Percentiles rank a stretch among this genome's conserved stretches.
Conservation (phyloP, 257 asterid species). For the Leonotis leonurus region DNA sequence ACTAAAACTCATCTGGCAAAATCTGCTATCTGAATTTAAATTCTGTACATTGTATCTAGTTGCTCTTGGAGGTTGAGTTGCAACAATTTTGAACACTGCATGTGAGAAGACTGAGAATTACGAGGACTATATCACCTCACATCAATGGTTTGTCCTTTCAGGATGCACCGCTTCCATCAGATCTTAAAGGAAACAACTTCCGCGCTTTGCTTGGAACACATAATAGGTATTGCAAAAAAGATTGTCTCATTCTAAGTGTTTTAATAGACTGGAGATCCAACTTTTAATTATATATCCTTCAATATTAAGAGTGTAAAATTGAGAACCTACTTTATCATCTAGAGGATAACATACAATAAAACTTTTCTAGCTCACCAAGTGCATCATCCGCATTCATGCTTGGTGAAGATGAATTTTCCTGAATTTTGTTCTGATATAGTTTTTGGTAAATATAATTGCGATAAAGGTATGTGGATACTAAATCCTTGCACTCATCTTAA, state of each 20-base stretch:
- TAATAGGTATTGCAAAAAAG: constrained; percentile 53
- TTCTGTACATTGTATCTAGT: neutral
- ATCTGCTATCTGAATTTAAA: neutral
- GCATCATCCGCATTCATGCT: neutral
- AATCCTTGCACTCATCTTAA: neutral
- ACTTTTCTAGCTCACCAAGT: neutral
- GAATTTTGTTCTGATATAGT: neutral
- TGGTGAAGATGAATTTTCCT: neutral
- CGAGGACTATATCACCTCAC: constrained; percentile 18
- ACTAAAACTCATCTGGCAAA: neutral
- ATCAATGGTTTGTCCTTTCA: constrained; percentile 26
- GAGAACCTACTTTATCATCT: constrained; percentile 1
- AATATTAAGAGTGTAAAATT: neutral
- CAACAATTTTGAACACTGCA: constrained; percentile 6
- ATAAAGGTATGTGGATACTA: neutral
- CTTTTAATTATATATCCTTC: neutral
- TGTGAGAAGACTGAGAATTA: constrained; percentile 13
- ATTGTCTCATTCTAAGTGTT: constrained; percentile 9
- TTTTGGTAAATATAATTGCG: constrained; percentile 14
- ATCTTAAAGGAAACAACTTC: constrained; percentile 71
- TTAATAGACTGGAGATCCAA: constrained; percentile 5
- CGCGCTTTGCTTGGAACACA: constrained; percentile 90
- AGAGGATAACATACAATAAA: neutral
- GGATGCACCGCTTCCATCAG: constrained; percentile 89
- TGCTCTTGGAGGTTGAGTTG: constrained; percentile 5